Evolutionary conservation across 1,284 basidiomycete species (phyloP), one percentile per base, ranked within the genome.

Genomic region (Ustilago hordei): DNA sequence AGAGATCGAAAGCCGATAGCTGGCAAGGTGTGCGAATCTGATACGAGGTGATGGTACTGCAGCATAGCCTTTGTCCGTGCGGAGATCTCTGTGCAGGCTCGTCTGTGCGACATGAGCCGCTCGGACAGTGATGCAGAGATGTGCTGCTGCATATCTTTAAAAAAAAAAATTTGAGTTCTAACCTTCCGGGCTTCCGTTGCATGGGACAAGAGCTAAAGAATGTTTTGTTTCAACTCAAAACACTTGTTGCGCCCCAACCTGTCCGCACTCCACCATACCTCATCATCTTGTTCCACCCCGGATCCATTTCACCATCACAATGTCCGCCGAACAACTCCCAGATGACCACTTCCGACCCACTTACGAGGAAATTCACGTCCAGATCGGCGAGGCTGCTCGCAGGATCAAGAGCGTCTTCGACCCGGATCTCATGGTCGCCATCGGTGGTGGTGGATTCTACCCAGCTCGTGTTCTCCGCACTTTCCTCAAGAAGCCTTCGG

Each of bases 331-430:
- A 50, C 68, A 78, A 60, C 76, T 78, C 8, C 83, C 83, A n/a
- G 85, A 86, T 58, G 82, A 85, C 73, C 82, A 86, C 64, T 80
- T 79, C 75, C 79, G 85, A 13, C 78, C 79, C 35, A 86, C 84
- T 2, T 86, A 86, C 70, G 84, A 86, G 69, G 85, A 86, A 39
- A 83, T 86, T 52, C 85, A 86, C 63, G 67, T 81, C 12, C 74
- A 83, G 65, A 85, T 85, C 60, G 75, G 79, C 55, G 48, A 77
- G 41, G 70, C 79, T 9, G 79, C 85, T n/a, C 66, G 74, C 28
- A 65, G 69, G 55, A 81, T 86, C 66, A 81, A 79, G 63, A 64
- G 66, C 57, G 81, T 84, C 60, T 85, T 84, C 59, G 73, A 78
- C 58, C 80, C 80, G 12, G 80, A 83, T 63, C 70, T 83, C 28